Conservation (phyloP, 148 eudicot species). For the Vaccinium myrtillus region DNA sequence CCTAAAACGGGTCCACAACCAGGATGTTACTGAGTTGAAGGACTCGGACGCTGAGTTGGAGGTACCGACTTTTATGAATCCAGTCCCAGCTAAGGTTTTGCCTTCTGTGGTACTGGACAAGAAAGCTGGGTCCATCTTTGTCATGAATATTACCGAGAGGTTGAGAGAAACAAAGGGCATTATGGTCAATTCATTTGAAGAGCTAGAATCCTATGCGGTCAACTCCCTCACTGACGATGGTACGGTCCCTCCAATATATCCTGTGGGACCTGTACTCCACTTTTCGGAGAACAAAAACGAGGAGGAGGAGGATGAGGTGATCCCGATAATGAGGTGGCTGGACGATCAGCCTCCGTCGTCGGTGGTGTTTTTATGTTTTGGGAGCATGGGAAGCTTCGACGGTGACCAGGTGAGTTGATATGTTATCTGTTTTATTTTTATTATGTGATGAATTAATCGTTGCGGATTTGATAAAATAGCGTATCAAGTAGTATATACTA, state of each 20-base stretch:
- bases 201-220: conserved; percentile 29
- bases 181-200: conserved; percentile 32
- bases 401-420: not conserved
- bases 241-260: conserved; percentile 22
- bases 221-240: not conserved
- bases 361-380: not conserved
- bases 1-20: conserved; percentile 12
- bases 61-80: conserved; percentile 29
- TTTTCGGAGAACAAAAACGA: no score
- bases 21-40: conserved; percentile 6
- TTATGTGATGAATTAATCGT: not conserved
- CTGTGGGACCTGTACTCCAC: not conserved
- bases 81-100: conserved; percentile 25
- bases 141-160: conserved; percentile 3
- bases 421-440: no score
- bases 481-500: no score
- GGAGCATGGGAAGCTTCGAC: not conserved
- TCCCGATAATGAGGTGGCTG: not conserved
- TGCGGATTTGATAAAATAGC: no score
- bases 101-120: conserved; percentile 22
- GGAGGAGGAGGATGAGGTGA: no score
- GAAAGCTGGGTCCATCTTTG: not conserved
- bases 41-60: not conserved
- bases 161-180: conserved; percentile 31
- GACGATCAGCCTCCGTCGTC: not conserved